Conservation (phyloP, 345 rosid genomes). For the Ailanthus altissimus region DNA sequence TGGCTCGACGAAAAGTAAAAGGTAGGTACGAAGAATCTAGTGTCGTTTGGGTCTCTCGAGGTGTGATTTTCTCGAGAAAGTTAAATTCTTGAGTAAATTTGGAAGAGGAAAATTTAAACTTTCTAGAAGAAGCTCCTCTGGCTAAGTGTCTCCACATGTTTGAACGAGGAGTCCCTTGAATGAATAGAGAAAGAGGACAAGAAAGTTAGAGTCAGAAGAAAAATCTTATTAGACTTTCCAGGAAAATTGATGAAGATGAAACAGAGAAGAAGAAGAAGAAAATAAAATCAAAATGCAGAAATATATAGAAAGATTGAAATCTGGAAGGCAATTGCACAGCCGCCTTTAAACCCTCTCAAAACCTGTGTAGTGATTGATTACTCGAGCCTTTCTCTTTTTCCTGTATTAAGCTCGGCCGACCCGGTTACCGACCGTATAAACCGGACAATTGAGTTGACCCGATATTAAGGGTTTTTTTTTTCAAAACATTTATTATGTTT, state of each 20-base stretch:
- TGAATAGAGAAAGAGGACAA: background rate
- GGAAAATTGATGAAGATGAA: background rate
- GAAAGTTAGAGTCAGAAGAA: background rate
- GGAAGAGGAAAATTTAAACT: slow-evolving; percentile 37
- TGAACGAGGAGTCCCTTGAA: no score
- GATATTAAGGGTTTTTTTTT: no score
- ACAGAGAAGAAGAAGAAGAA: background rate
- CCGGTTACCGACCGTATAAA: background rate
- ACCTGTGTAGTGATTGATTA: background rate
- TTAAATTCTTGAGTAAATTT: background rate
- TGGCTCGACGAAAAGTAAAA: slow-evolving; percentile 27
- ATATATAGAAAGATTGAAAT: background rate
- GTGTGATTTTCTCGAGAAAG: slow-evolving; percentile 14
- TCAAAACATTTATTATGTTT: no score
- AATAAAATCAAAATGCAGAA: background rate
- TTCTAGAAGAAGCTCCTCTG: slow-evolving; percentile 45
- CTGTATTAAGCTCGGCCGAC: background rate
- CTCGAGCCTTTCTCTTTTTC: no score
- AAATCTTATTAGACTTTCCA: background rate
- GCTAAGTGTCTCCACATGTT: slow-evolving; percentile 78
- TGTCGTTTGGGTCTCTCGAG: slow-evolving; percentile 13
- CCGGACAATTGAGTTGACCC: background rate
- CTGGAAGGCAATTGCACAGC: background rate
- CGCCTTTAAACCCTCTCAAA: slow-evolving; percentile 30
- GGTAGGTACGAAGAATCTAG: slow-evolving; percentile 8